phyloP scores from a whole-genome alignment of 306 rosid genomes.

The Malus sylvestris region DNA sequence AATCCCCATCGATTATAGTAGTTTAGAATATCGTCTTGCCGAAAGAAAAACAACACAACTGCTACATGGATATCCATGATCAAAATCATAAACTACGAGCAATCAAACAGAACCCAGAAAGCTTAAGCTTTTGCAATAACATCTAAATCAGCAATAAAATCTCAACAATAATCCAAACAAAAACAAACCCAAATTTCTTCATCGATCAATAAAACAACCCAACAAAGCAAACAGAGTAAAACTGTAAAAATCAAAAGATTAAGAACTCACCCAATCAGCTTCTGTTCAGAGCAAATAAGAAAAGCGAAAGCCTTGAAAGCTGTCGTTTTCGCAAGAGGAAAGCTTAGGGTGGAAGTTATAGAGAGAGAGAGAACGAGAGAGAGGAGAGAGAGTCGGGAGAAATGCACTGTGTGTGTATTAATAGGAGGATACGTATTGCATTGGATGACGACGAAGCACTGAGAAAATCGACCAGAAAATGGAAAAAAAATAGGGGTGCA shows the following conservation, averaged over 20 bases:
- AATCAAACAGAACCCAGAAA: neutral
- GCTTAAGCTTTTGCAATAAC: too few species aligned
- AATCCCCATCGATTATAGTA: too few species aligned
- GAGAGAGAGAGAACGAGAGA: neutral
- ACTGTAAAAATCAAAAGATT: neutral
- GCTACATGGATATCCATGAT: neutral
- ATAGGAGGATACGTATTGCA: conserved; percentile 11
- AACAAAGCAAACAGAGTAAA: neutral
- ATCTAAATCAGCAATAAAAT: neutral
- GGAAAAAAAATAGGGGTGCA: neutral
- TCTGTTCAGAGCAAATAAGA: conserved; percentile 21
- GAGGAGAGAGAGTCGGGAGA: neutral
- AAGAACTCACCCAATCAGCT: conserved; percentile 33
- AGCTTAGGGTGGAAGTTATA: neutral
- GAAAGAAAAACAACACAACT: neutral
- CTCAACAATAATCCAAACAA: neutral
- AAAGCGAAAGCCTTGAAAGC: neutral
- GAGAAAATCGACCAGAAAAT: conserved; percentile 21
- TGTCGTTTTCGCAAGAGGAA: neutral
- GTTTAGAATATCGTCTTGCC: too few species aligned
- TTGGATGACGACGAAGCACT: conserved; percentile 38
- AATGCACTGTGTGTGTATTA: conserved; percentile 13
- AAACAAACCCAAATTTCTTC: conserved; percentile 4
- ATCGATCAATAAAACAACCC: conserved; percentile 9
- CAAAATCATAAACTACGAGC: neutral